Percentiles rank a stretch among this genome's conserved stretches.
Conservation (phyloP, 495 filamentous ascomycete genomes). For the Schizothecium vesticola region DNA sequence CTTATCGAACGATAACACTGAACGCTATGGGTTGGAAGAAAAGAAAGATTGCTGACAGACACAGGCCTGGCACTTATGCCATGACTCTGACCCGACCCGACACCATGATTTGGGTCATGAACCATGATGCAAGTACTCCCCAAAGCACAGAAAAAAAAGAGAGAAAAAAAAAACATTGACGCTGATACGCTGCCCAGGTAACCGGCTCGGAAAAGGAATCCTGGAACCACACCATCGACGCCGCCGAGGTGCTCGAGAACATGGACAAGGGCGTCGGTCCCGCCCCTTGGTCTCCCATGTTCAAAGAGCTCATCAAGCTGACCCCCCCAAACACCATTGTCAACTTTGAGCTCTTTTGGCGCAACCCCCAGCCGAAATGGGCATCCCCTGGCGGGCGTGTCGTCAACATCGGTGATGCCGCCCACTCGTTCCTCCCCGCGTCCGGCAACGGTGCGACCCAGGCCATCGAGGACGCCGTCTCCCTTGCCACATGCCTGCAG, state of each 20-base stretch:
- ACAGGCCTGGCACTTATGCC: constrained; percentile 46
- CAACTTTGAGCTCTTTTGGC: constrained; percentile 64
- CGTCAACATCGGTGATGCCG: constrained; percentile 59
- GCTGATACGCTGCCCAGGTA: constrained; percentile 27
- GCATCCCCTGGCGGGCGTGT: constrained; percentile 54
- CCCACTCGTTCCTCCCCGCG: constrained; percentile 65
- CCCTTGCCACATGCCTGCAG: constrained; percentile 56
- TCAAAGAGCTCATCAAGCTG: constrained; percentile 52
- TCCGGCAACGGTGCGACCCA: constrained; percentile 64
- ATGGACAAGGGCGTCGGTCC: constrained; percentile 43
- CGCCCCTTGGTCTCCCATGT: constrained; percentile 48
- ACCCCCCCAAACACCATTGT: constrained; percentile 53
- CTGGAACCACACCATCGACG: constrained; percentile 50
- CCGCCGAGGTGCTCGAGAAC: constrained; percentile 48
- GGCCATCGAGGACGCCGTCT: constrained; percentile 65
- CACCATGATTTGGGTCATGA: constrained; percentile 52
- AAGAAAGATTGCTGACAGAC: background rate
- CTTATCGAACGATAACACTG: too few relatives aligned
- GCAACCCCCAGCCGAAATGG: constrained; percentile 61
- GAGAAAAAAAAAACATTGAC: background rate
- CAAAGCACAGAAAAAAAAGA: background rate
- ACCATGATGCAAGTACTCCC: constrained; percentile 42
- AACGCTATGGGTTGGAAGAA: background rate
- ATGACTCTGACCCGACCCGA: constrained; percentile 45
- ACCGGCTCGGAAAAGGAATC: constrained; percentile 46